Base-by-base conservation (phyloP, 2,329 filamentous ascomycete genomes). In the Aspergillus piperis region DNA sequence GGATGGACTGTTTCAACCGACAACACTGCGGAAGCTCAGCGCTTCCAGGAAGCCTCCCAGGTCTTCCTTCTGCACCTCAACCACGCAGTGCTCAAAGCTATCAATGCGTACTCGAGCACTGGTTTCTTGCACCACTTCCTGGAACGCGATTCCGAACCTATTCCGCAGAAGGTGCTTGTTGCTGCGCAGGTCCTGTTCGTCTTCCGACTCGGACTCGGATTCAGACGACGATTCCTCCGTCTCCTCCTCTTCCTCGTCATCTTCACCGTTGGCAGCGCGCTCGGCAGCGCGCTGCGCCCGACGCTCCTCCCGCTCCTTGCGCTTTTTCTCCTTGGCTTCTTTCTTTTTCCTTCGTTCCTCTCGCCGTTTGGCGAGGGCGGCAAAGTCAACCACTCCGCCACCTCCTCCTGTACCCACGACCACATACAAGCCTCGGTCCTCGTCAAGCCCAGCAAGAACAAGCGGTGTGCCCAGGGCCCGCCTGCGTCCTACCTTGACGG, bases 41-140 rank as follows among this genome's bases (percentile, higher is more conserved):
- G 89, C 89, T 80, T 99, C 95, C 66, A 99, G 81, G 75, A 99
- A 99, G 0, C 89, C 91, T 15, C 88, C 87, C 27, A 99, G 79
- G 77, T 98, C 95, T 73, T 98, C 95, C 80, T 96, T 97, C 78
- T 89, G 89, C n/a, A 99, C 94, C 75, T 99, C 95, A 50, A 98
- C 93, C 7, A 98, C 95, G 71, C 92, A 96, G 75, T 96, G 91
- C 77, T 99, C 95, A 71, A 99, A 99, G 75, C 91, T 96, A 77
- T 99, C 95, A 72, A 97, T 96, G 62, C 92, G 83, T 19, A 98
- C 92, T 15, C 93, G 81, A 0, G 94, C 91, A 61, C 89, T 95
- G 15, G 94, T 98, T 81, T 97, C 92, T 54, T 89, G 86, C 2
- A 96, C 90, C 0, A 98, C 95, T 71, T 96, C 92, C 74, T 97